Evolutionary conservation across 495 filamentous ascomycete species (phyloP).

Genomic region (Aspergillus olivimuriae): DNA sequence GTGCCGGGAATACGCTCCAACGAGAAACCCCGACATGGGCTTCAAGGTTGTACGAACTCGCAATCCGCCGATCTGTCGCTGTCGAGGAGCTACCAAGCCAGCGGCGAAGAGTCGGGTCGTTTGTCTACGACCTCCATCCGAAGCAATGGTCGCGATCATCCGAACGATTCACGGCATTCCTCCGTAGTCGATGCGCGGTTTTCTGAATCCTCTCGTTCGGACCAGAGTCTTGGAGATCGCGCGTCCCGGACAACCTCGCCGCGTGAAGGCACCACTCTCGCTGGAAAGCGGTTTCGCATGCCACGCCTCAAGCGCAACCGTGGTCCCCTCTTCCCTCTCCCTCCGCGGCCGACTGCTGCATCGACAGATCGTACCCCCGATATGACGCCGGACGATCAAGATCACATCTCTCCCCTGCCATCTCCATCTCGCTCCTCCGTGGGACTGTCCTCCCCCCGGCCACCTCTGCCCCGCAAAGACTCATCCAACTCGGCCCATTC

Average conservation of each 20-base stretch:
- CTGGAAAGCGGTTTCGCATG: conserved; percentile 71
- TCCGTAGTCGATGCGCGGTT: conserved; percentile 66
- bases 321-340: conserved; percentile 80
- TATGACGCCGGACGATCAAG: conserved; percentile 22
- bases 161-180: conserved; percentile 58
- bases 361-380: conserved; percentile 19
- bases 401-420: conserved; percentile 43
- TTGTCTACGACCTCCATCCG: conserved; percentile 44
- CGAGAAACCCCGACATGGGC: conserved; percentile 15
- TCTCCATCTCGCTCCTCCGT: conserved; percentile 51
- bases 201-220: conserved; percentile 89
- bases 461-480: conserved; percentile 50
- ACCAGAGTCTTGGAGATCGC: conserved; percentile 76
- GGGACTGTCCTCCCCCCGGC: conserved; percentile 34
- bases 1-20: conserved; percentile 10
- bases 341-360: conserved; percentile 51
- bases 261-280: conserved; percentile 37
- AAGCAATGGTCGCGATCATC: conserved; percentile 51
- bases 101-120: conserved; percentile 63
- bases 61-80: conserved; percentile 35
- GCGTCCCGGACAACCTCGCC: conserved; percentile 34
- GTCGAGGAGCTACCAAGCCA: conserved; percentile 44
- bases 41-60: conserved; percentile 28
- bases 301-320: conserved; percentile 77
- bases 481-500: conserved; percentile 64